These are phyloP conservation scores for Plasmodium coatneyi DNA, from an alignment of 169 alveolate genomes.

Conservation along the genomic window DNA sequence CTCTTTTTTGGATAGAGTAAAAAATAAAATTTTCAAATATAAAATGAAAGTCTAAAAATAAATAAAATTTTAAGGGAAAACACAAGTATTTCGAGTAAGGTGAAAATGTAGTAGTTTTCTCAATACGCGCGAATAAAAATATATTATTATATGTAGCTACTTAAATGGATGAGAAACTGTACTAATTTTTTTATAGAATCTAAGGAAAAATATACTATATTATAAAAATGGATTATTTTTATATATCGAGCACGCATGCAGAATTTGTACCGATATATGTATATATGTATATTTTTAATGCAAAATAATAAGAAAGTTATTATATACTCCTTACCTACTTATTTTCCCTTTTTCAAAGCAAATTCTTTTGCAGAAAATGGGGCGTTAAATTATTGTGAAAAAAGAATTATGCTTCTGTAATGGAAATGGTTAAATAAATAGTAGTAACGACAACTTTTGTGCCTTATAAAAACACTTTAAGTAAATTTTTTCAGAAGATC, in stretches of 20 bases:
- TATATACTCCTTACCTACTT: not conserved
- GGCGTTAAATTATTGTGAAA: not conserved
- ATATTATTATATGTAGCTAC: not conserved
- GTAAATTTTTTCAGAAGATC: not conserved
- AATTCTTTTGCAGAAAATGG: not conserved
- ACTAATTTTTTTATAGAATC: not conserved
- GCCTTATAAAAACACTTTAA: not conserved
- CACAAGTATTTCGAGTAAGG: not conserved
- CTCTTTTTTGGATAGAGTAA: not conserved
- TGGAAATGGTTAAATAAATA: not conserved
- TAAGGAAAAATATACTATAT: not conserved
- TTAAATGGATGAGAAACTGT: not conserved
- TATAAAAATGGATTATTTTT: not conserved
- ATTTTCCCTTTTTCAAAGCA: not conserved
- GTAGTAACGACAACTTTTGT: not conserved
- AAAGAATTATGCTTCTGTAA: not conserved
- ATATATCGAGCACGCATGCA: not conserved
- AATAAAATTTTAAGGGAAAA: not conserved
- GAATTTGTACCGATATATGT: not conserved
- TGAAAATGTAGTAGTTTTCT: not conserved
- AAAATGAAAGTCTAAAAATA: not conserved
- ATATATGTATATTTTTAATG: not conserved
- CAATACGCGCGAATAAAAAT: not conserved
- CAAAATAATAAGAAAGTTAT: not conserved
- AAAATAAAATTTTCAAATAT: not conserved